Evolutionary conservation across 2,329 filamentous ascomycete genomes (phyloP).

Genomic region (Neobulgaria alba): DNA sequence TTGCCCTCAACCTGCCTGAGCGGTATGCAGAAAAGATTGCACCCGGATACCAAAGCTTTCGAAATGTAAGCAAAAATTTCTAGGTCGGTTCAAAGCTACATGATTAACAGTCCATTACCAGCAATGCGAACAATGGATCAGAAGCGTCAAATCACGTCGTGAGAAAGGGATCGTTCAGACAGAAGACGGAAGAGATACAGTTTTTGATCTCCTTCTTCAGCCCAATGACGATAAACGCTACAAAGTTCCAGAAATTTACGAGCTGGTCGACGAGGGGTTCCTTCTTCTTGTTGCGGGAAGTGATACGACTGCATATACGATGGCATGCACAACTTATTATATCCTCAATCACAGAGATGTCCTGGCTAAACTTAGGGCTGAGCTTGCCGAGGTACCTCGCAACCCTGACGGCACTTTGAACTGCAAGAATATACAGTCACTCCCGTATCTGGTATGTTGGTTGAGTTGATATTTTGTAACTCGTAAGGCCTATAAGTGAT

Average conservation of each 20-base stretch:
- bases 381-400: too few relatives aligned
- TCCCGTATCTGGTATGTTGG: constrained; percentile 33
- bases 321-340: constrained; percentile 8
- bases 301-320: constrained; percentile 7
- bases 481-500: too few relatives aligned
- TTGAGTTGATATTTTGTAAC: too few relatives aligned
- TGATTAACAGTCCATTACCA: neutral
- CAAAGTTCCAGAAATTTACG: constrained; percentile 2
- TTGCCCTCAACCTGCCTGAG: too few relatives aligned
- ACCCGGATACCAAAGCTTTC: too few relatives aligned
- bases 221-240: neutral
- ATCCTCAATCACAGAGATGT: constrained; percentile 6
- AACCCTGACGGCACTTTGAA: too few relatives aligned
- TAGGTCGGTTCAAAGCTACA: neutral
- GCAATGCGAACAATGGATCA: neutral
- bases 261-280: constrained; percentile 7
- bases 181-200: too few relatives aligned
- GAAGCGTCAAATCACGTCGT: neutral
- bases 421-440: constrained; percentile 26
- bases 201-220: constrained; percentile 1
- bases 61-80: too few relatives aligned
- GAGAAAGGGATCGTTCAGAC: too few relatives aligned
- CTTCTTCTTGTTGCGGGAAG: constrained; percentile 7
- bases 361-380: constrained; percentile 4
- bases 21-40: too few relatives aligned